These are phyloP conservation scores for Begonia peltatifolia DNA, from an alignment of 306 rosid species.

Conservation along the genomic window DNA sequence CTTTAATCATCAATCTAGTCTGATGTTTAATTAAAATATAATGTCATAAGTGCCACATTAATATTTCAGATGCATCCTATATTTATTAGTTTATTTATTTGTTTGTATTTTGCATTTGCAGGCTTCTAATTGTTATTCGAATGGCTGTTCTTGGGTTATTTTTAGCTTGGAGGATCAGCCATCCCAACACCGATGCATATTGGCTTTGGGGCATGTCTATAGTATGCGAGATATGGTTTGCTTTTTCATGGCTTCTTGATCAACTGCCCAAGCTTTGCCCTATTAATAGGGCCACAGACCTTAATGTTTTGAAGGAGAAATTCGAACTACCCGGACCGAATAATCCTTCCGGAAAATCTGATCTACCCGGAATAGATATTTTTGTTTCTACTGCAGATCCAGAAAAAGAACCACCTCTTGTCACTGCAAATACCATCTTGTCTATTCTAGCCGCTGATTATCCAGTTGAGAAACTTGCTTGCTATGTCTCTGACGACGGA, in stretches of 20 bases:
- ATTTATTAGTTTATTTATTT: too few relatives aligned
- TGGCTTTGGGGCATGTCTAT: slow-evolving; percentile 98
- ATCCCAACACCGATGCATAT: slow-evolving; percentile 62
- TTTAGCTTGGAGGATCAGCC: slow-evolving; percentile 58
- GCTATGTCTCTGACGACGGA: slow-evolving; percentile 98
- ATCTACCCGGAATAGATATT: slow-evolving; percentile 85
- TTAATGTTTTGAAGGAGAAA: slow-evolving; percentile 77
- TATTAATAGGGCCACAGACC: slow-evolving; percentile 70
- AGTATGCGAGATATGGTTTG: slow-evolving; percentile 96
- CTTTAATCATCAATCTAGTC: too few relatives aligned
- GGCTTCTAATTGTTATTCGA: slow-evolving; percentile 65
- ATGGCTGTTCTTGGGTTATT: slow-evolving; percentile 58
- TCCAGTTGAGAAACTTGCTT: slow-evolving; percentile 95
- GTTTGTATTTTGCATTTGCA: slow-evolving; percentile 15
- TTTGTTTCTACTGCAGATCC: slow-evolving; percentile 98
- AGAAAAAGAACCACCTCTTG: slow-evolving; percentile 96
- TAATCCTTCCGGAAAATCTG: slow-evolving; percentile 89
- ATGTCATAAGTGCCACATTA: too few relatives aligned
- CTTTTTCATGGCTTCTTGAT: slow-evolving; percentile 96
- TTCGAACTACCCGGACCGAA: slow-evolving; percentile 52
- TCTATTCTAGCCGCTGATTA: slow-evolving; percentile 85
- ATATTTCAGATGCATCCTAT: too few relatives aligned
- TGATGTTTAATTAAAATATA: too few relatives aligned
- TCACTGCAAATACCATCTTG: slow-evolving; percentile 83
- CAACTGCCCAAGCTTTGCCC: slow-evolving; percentile 87